Conservation (phyloP, 208 protist genomes). For the Naegleria fowleri region DNA sequence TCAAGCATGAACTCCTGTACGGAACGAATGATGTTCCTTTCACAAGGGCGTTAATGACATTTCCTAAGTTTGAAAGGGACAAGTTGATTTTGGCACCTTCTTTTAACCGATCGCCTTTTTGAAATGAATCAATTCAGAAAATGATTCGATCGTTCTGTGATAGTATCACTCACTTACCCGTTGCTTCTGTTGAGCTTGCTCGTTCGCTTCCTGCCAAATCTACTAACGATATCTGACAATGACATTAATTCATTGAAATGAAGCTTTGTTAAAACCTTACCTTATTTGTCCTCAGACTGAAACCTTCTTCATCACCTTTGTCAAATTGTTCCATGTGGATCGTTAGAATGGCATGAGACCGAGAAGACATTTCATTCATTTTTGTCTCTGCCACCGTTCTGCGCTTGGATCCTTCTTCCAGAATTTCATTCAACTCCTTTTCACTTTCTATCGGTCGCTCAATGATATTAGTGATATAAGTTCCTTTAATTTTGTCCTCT, state of each 20-base stretch:
- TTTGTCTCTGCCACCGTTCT: constrained; percentile 67
- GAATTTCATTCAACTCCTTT: constrained; percentile 63
- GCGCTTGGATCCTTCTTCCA: constrained; percentile 57
- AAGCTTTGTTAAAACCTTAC: constrained; percentile 40
- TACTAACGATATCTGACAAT: constrained; percentile 59
- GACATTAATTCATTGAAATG: no score
- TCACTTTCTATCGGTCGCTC: not conserved
- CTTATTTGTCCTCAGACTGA: constrained; percentile 44
- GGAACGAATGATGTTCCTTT: constrained; percentile 45
- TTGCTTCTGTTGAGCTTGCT: constrained; percentile 59
- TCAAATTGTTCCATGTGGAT: constrained; percentile 63
- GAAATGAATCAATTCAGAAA: constrained; percentile 58
- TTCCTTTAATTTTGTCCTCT: constrained; percentile 25
- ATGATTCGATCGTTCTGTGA: no score
- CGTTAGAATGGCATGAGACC: constrained; percentile 81
- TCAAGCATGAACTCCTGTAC: constrained; percentile 63
- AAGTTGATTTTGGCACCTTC: constrained; percentile 86
- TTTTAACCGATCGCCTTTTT: constrained; percentile 69
- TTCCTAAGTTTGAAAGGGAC: constrained; percentile 69
- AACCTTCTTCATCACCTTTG: constrained; percentile 27
- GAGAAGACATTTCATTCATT: constrained; percentile 75
- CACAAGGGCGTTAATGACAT: constrained; percentile 48
- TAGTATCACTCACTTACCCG: not conserved
- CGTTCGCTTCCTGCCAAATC: constrained; percentile 79
- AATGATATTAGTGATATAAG: constrained; percentile 32